Percentiles rank a stretch among this genome's conserved stretches.
Conservation (phyloP, 306 rosid genomes). For the Medicago ruthenica region DNA sequence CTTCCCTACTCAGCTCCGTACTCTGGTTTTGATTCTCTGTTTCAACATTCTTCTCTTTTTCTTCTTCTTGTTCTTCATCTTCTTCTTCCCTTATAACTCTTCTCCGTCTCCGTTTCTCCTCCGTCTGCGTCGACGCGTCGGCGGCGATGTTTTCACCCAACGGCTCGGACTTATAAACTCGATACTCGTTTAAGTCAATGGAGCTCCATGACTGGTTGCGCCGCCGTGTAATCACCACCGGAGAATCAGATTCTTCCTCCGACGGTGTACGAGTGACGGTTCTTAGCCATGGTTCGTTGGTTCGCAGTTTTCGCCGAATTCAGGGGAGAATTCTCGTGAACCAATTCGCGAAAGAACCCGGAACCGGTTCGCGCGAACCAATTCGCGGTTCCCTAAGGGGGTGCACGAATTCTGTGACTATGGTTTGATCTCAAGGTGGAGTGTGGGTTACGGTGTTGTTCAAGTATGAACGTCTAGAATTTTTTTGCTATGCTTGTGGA, state of each 20-base stretch:
- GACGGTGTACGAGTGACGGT: neutral
- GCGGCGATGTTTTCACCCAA: slow-evolving; percentile 75
- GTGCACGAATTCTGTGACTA: no score
- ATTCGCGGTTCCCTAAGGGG: no score
- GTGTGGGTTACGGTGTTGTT: no score
- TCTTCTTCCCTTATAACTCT: slow-evolving; percentile 47
- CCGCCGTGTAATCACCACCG: slow-evolving; percentile 53
- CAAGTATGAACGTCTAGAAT: no score
- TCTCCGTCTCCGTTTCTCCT: slow-evolving; percentile 76
- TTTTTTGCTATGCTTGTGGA: no score
- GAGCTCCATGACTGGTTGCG: slow-evolving; percentile 95
- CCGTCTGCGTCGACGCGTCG: slow-evolving; percentile 93
- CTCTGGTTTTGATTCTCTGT: slow-evolving; percentile 46
- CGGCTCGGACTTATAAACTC: slow-evolving; percentile 84
- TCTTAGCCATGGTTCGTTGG: no score
- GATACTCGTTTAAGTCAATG: slow-evolving; percentile 82
- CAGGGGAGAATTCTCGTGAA: no score
- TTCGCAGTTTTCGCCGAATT: no score
- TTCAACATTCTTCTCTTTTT: slow-evolving; percentile 43
- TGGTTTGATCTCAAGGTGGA: no score
- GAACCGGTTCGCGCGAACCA: no score
- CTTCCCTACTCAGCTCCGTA: slow-evolving; percentile 84
- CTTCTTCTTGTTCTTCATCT: slow-evolving; percentile 25
- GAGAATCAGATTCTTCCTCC: slow-evolving; percentile 64
- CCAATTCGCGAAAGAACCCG: no score